These are phyloP conservation scores for Syncephalastrum monosporum DNA, from an alignment of 371 early-diverging fungal genomes.

Conservation along the genomic window DNA sequence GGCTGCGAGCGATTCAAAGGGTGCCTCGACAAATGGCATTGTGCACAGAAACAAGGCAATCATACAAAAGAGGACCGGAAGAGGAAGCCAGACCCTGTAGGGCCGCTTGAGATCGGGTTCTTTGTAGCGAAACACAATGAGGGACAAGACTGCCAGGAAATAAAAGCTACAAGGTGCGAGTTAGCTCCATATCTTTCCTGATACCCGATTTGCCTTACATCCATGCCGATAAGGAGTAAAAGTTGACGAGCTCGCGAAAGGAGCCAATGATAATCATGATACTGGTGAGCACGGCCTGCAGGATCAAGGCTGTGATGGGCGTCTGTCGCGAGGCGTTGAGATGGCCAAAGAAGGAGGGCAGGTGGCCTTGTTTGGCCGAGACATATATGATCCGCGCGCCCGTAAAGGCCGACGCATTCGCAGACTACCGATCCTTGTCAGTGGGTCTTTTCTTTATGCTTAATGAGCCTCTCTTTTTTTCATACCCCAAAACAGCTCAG, in stretches of 20 bases:
- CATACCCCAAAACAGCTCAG: constrained; percentile 72
- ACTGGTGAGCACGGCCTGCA: constrained; percentile 63
- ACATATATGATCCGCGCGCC: constrained; percentile 75
- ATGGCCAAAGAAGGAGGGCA: constrained; percentile 69
- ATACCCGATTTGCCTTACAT: constrained; percentile 35
- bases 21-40: constrained; percentile 63
- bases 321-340: constrained; percentile 61
- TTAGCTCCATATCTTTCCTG: not conserved
- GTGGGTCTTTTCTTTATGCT: not conserved
- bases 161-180: constrained; percentile 28
- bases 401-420: constrained; percentile 74
- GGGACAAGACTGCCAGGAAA: constrained; percentile 52
- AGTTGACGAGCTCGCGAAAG: constrained; percentile 69
- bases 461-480: not conserved
- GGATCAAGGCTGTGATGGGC: constrained; percentile 65
- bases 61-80: constrained; percentile 58
- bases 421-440: constrained; percentile 42
- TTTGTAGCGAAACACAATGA: constrained; percentile 56
- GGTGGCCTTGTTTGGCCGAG: constrained; percentile 69
- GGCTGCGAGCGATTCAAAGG: constrained; percentile 53
- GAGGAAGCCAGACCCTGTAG: constrained; percentile 59
- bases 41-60: constrained; percentile 60
- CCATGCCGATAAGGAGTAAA: constrained; percentile 78
- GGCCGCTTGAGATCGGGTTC: constrained; percentile 66
- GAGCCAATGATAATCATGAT: constrained; percentile 68